Conservation (phyloP, 495 filamentous ascomycete species). For the Penicillium pancosmium region DNA sequence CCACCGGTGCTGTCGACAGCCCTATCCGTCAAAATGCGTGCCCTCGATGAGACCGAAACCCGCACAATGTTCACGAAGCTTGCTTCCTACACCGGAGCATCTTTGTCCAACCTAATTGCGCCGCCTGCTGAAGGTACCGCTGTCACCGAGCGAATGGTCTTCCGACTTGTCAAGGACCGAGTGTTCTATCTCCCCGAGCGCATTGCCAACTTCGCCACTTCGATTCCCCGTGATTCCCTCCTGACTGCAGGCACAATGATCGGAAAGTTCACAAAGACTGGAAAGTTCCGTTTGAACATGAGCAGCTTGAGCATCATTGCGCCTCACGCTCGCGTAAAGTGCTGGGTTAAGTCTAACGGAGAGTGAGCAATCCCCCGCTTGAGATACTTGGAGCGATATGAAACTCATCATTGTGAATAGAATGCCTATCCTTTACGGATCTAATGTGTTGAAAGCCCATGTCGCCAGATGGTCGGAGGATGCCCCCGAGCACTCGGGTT, state of each 20-base stretch:
- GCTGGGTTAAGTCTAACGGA: slow-evolving; percentile 94
- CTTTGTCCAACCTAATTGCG: slow-evolving; percentile 78
- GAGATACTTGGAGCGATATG: not conserved
- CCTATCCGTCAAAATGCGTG: slow-evolving; percentile 58
- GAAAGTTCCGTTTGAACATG: slow-evolving; percentile 64
- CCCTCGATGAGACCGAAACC: slow-evolving; percentile 59
- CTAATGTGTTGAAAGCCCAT: slow-evolving; percentile 89
- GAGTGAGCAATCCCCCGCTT: slow-evolving; percentile 39
- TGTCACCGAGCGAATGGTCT: slow-evolving; percentile 70
- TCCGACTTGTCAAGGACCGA: slow-evolving; percentile 75
- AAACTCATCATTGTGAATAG: not conserved
- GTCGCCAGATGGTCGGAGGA: slow-evolving; percentile 87
- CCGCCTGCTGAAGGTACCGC: slow-evolving; percentile 67
- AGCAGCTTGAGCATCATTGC: slow-evolving; percentile 75
- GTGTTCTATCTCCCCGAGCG: slow-evolving; percentile 88
- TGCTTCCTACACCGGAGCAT: slow-evolving; percentile 78
- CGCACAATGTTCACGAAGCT: slow-evolving; percentile 75
- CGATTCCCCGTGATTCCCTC: slow-evolving; percentile 74
- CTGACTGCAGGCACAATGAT: slow-evolving; percentile 73
- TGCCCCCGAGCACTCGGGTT: slow-evolving; percentile 54
- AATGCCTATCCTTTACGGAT: slow-evolving; percentile 70
- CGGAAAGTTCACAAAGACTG: slow-evolving; percentile 76
- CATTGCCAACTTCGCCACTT: slow-evolving; percentile 88
- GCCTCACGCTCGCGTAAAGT: slow-evolving; percentile 86
- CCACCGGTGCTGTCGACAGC: slow-evolving; percentile 2